A percentile compares a stretch with the other conserved stretches of the same genome.
These are phyloP conservation scores for Elaphomyces granulatus DNA, from an alignment of 495 filamentous ascomycete genomes.

Conservation along the genomic window DNA sequence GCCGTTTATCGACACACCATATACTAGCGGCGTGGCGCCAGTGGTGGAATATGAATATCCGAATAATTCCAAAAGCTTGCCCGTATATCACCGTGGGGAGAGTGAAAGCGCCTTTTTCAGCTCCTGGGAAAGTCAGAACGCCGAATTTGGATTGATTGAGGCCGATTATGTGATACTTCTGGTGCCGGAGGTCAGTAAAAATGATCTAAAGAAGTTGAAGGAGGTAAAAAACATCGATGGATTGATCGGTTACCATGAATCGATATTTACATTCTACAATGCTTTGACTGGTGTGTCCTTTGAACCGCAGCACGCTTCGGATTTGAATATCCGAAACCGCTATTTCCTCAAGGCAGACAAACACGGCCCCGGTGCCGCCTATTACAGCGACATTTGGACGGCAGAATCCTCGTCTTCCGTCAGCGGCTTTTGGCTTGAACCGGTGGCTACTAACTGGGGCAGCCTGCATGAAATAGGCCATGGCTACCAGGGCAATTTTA, in stretches of 20 bases:
- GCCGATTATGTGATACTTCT: too few relatives aligned
- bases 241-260: conserved; percentile 2
- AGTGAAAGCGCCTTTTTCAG: too few relatives aligned
- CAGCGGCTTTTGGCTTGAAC: neutral
- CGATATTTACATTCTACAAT: conserved; percentile 1
- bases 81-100: conserved; percentile 1
- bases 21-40: neutral
- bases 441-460: conserved; percentile 1
- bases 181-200: neutral
- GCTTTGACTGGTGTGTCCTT: neutral
- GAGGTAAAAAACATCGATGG: conserved; percentile 1
- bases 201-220: neutral
- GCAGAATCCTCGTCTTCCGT: neutral
- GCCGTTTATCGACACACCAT: conserved; percentile 1
- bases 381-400: neutral
- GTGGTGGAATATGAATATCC: conserved; percentile 3
- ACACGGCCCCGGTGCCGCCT: neutral
- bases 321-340: conserved; percentile 1
- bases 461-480: conserved; percentile 2
- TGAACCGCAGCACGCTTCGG: conserved; percentile 1
- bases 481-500: conserved; percentile 1
- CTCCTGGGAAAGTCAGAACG: too few relatives aligned
- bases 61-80: neutral
- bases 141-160: too few relatives aligned
- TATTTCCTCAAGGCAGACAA: conserved; percentile 3